phyloP scores from a whole-genome alignment of 2,329 filamentous ascomycete species.

The Malbranchea zuffiana region DNA sequence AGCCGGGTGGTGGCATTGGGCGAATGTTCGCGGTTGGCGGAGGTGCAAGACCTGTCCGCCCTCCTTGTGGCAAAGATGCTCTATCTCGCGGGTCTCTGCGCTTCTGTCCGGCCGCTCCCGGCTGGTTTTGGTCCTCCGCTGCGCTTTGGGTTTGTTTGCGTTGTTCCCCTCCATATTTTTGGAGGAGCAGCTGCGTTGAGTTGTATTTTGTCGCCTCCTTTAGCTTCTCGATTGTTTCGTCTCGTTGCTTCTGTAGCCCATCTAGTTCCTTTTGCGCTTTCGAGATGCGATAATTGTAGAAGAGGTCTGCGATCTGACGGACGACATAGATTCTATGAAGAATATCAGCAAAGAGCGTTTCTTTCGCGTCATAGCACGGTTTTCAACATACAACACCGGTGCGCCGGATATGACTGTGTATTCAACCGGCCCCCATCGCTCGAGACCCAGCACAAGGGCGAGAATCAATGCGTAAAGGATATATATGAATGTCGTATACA shows the following conservation, averaged over 20 bases:
- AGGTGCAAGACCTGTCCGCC: constrained; percentile 46
- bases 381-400: constrained; percentile 57
- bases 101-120: constrained; percentile 18
- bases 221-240: constrained; percentile 81
- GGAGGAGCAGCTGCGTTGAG: constrained; percentile 79
- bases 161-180: constrained; percentile 76
- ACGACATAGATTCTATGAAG: constrained; percentile 62
- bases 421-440: constrained; percentile 64
- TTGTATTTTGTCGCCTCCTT: constrained; percentile 95
- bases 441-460: constrained; percentile 72
- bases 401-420: constrained; percentile 68
- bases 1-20: constrained; percentile 15
- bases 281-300: constrained; percentile 73
- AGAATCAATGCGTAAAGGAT: constrained; percentile 75
- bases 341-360: constrained; percentile 16
- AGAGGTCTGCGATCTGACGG: constrained; percentile 53
- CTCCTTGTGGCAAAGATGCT: constrained; percentile 21
- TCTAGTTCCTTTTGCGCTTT: constrained; percentile 59
- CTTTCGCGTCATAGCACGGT: constrained; percentile 1
- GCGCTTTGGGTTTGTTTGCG: constrained; percentile 25
- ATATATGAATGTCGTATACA: constrained; percentile 86
- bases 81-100: constrained; percentile 16
- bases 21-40: constrained; percentile 57
- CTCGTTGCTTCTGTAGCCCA: constrained; percentile 64
- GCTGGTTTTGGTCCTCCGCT: constrained; percentile 19